Percentiles rank a stretch among this genome's conserved stretches.
phyloP scores from a whole-genome alignment of 2,329 filamentous ascomycete genomes.

The Penicillium sp. region DNA sequence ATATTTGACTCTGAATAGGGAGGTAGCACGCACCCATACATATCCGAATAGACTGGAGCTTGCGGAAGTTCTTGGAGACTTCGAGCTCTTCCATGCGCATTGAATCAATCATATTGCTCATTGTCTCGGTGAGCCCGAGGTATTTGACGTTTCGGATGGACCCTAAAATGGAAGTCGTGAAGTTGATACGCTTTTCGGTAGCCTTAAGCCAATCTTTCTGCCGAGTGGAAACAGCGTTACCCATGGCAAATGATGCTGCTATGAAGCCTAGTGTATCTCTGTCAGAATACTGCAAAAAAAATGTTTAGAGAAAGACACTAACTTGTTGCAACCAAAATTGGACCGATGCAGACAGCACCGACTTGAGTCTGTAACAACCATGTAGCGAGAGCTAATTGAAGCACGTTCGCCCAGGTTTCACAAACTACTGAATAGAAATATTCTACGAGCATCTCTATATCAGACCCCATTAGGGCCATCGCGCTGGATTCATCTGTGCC shows the following conservation, averaged over 20 bases:
- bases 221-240: conserved; percentile 14
- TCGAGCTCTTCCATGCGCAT: neutral
- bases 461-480: conserved; percentile 21
- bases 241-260: conserved; percentile 12
- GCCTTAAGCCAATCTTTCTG: conserved; percentile 44
- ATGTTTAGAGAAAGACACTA: conserved; percentile 2
- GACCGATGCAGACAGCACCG: conserved; percentile 33
- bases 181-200: conserved; percentile 43
- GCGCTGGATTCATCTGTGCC: conserved; percentile 23
- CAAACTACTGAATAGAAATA: conserved; percentile 24
- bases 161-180: conserved; percentile 40
- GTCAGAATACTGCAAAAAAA: neutral
- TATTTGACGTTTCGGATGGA: conserved; percentile 47
- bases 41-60: neutral
- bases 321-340: conserved; percentile 33
- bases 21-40: neutral
- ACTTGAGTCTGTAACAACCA: conserved; percentile 32
- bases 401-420: conserved; percentile 35
- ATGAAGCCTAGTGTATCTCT: neutral
- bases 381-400: conserved; percentile 38
- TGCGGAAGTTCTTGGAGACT: neutral
- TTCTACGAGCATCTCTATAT: conserved; percentile 24
- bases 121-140: conserved; percentile 27
- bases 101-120: neutral
- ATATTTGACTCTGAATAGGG: neutral